phyloP scores from a whole-genome alignment of 1,139 yeast species.

The Debaryomyces singareniensis region DNA sequence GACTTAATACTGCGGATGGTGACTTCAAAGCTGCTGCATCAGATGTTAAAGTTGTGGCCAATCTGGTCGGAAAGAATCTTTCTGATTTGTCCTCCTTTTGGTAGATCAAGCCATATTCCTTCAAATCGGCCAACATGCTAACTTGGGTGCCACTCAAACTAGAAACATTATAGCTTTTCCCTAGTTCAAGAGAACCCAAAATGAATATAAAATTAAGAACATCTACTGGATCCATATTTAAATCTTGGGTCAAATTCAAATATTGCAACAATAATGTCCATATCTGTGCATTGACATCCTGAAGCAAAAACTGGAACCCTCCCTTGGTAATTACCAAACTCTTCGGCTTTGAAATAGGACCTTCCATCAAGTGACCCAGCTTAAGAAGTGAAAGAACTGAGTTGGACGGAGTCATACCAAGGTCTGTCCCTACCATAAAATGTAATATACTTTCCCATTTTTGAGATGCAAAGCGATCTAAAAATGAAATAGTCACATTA shows the following conservation, averaged over 20 bases:
- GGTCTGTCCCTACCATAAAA: conserved; percentile 93
- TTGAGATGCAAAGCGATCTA: conserved; percentile 74
- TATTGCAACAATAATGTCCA: conserved; percentile 91
- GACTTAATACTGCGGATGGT: conserved; percentile 65
- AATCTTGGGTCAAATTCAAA: conserved; percentile 72
- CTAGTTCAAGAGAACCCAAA: conserved; percentile 87
- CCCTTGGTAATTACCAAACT: conserved; percentile 72
- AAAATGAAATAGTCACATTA: conserved; percentile 53
- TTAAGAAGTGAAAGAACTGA: conserved; percentile 60
- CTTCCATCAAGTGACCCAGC: conserved; percentile 85
- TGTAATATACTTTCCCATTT: conserved; percentile 96
- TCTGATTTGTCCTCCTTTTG: conserved; percentile 57
- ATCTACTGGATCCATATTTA: conserved; percentile 94
- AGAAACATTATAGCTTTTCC: conserved; percentile 72
- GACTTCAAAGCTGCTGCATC: conserved; percentile 67
- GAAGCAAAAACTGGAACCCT: conserved; percentile 90
- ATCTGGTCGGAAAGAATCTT: conserved; percentile 82
- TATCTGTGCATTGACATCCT: conserved; percentile 89
- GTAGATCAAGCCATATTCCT: conserved; percentile 89
- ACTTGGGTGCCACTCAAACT: conserved; percentile 76
- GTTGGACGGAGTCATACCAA: conserved; percentile 56
- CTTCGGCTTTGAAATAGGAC: conserved; percentile 25
- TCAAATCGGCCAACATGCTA: conserved; percentile 80
- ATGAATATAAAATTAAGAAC: conserved; percentile 89
- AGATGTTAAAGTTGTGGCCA: conserved; percentile 87